Conservation (phyloP, 331 rosid species). For the Rosa hybrid region DNA sequence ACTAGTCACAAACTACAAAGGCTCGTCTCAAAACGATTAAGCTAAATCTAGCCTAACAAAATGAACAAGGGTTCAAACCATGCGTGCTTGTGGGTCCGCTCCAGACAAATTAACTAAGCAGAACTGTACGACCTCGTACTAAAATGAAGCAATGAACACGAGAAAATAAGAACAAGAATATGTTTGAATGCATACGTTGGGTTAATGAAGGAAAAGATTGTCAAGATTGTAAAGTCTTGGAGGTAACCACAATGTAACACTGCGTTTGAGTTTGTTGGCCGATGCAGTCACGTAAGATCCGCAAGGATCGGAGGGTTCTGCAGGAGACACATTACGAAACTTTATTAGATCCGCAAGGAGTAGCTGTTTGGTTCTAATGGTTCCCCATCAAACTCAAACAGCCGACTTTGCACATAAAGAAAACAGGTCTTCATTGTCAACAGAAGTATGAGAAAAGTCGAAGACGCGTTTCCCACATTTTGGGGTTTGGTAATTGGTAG, state of each 20-base stretch:
- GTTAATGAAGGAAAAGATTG: too few species aligned
- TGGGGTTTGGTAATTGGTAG: background rate
- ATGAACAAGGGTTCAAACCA: background rate
- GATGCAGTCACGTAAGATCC: background rate
- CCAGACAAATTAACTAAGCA: background rate
- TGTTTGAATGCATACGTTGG: background rate
- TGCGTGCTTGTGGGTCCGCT: background rate
- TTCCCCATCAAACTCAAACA: background rate
- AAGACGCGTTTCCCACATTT: constrained; percentile 3
- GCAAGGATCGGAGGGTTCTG: background rate
- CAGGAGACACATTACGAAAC: background rate
- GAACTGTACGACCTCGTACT: background rate
- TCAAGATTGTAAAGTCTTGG: background rate
- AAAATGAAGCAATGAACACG: background rate
- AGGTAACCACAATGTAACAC: background rate
- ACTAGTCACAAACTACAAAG: background rate
- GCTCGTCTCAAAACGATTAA: background rate
- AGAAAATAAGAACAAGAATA: background rate
- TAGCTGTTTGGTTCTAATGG: background rate
- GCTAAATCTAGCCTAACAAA: background rate
- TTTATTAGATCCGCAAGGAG: background rate
- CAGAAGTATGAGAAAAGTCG: background rate
- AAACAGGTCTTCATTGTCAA: background rate
- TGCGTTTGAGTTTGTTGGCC: background rate
- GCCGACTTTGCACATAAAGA: background rate